These are phyloP conservation scores for Trametes coccinea DNA, from an alignment of 768 basidiomycete species.

Conservation along the genomic window DNA sequence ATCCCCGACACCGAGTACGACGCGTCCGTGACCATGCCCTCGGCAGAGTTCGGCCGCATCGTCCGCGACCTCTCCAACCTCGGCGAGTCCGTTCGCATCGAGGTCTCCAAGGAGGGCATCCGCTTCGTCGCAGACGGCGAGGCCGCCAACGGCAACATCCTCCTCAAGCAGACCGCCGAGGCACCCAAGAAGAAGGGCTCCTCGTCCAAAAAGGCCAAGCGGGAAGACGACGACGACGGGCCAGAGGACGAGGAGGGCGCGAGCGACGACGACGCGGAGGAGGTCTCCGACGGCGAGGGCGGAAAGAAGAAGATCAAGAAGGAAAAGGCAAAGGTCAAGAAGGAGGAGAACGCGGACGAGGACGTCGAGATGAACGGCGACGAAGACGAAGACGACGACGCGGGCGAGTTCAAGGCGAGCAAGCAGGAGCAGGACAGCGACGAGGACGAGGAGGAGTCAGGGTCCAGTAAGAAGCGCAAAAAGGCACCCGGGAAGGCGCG, in stretches of 20 bases:
- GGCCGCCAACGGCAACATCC: conserved; percentile 84
- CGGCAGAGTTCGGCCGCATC: conserved; percentile 87
- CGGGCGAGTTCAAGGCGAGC: conserved; percentile 40
- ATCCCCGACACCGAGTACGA: conserved; percentile 99
- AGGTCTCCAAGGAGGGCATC: conserved; percentile 94
- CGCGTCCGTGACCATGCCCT: conserved; percentile 84
- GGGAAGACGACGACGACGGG: conserved; percentile 44
- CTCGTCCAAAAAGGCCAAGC: conserved; percentile 30
- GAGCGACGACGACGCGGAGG: conserved; percentile 46
- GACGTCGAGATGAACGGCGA: conserved; percentile 42
- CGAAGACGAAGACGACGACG: conserved; percentile 38
- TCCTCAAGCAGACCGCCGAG: conserved; percentile 74
- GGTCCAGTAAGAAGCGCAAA: conserved; percentile 62
- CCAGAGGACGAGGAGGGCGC: conserved; percentile 50
- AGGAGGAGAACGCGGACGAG: conserved; percentile 42
- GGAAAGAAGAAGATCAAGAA: conserved; percentile 38
- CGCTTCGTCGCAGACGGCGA: conserved; percentile 93
- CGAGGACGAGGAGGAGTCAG: conserved; percentile 38
- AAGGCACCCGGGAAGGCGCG: conserved; percentile 54
- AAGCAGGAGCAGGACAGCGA: conserved; percentile 31
- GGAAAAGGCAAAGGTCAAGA: conserved; percentile 53
- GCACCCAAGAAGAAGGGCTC: conserved; percentile 29
- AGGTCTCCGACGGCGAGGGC: conserved; percentile 42
- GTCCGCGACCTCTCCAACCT: conserved; percentile 88
- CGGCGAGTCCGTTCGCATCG: conserved; percentile 94